Percentiles rank a stretch among this genome's conserved stretches.
These are phyloP conservation scores for Adansonia madagascariensis DNA, from an alignment of 441 rosid species.

Conservation along the genomic window DNA sequence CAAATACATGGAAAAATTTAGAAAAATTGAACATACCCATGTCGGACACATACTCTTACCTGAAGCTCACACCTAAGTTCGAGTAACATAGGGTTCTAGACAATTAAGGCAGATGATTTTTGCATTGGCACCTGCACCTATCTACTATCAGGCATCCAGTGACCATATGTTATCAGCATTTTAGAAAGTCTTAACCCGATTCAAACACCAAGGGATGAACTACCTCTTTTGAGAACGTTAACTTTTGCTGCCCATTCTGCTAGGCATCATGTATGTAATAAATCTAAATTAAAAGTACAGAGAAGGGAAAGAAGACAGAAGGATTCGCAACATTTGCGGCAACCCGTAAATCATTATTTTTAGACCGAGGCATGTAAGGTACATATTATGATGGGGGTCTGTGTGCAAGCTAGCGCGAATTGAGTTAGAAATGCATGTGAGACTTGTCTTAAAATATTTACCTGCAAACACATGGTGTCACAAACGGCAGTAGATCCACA, in stretches of 20 bases:
- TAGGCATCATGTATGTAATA: not conserved
- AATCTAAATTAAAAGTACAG: slow-evolving; percentile 8
- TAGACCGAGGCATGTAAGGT: not conserved
- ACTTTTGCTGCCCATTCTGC: not conserved
- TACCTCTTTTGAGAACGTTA: not conserved
- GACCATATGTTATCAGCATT: too few species aligned
- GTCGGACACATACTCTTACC: too few species aligned
- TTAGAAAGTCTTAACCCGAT: not conserved
- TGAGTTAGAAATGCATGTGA: not conserved
- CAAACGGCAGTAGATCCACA: slow-evolving; percentile 90
- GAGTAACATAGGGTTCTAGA: too few species aligned
- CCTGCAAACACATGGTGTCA: slow-evolving; percentile 89
- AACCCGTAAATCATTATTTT: not conserved
- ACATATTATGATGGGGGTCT: not conserved
- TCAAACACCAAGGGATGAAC: not conserved
- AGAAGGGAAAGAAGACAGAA: not conserved
- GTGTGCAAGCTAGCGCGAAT: not conserved
- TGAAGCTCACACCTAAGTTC: too few species aligned
- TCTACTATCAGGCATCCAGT: too few species aligned
- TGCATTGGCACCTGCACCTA: too few species aligned
- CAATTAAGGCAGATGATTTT: too few species aligned
- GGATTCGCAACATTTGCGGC: not conserved
- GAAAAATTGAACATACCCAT: too few species aligned
- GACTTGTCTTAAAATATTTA: slow-evolving; percentile 29
- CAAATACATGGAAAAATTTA: too few species aligned